Base-by-base conservation (phyloP, 352 stramenopile genomes). In the Pythium diclinum region DNA sequence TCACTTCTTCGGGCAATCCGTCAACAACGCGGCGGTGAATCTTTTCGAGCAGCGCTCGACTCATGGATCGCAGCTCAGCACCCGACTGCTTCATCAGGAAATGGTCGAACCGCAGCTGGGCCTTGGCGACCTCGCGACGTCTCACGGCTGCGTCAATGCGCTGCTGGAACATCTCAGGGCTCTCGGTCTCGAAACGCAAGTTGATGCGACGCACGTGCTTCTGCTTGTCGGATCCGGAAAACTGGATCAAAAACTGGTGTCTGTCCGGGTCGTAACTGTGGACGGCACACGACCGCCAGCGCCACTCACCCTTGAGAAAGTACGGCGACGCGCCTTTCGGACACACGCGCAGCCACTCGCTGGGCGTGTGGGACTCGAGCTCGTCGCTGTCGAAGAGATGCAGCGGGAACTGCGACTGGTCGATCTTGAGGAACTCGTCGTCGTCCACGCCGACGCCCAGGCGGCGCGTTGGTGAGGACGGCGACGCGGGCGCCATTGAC, bases 141-240 rank as follows among this genome's bases (percentile, higher is more conserved):
- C 63, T 60, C 44, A 83, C 56, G 0, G 93, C 93, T 0, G 79
- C 75, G 21, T 89, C 76, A 13, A 96, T 76, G 4, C 91, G 85
- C 25, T 69, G 57, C 59, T 97, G 76, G 67, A 97, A 98, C 19
- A 69, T 56, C 23, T 78, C 68, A 3, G 76, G 58, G 14, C 79
- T 72, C 72, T 98, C 87, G 14, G 61, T 86, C 40, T 94, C 87
- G 65, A 98, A 98, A 40, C 90, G 84, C 33, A 98, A 71, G 57
- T 98, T 98, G 75, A 98, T 95, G 57, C 93, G 76, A 16, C 81
- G 76, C 36, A 98, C 91, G 53, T 72, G 79, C 60, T 98, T 98
- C 21, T 91, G 80, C 36, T 81, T 81, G 61, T 96, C 90, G 0
- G 85, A 89, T 0, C 89, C 85, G 47, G 91, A 71, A 65, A 97